Evolutionary conservation across 352 stramenopile genomes (phyloP), one percentile per base, ranked within the genome.

Genomic region (Phytopythium aichiense): DNA sequence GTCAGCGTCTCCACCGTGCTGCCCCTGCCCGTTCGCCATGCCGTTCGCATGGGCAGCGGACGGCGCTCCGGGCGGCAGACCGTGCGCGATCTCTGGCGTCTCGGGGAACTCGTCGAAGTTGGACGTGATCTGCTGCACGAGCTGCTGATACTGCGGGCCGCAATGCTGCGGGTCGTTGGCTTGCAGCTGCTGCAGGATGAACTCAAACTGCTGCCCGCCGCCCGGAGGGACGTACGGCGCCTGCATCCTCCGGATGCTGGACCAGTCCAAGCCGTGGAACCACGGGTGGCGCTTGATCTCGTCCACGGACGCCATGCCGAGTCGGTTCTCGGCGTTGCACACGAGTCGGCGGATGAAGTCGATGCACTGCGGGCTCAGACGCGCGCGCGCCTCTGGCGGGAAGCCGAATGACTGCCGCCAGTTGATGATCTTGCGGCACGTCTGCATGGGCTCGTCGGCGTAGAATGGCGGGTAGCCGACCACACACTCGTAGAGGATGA

Each of bases 401-500:
- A 96, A 96, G 2, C 73, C 76, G 37, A 98, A 88, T 33, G 85
- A 91, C 65, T 95, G 76, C 40, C 82, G 83, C 88, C 88, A 96
- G 63, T 95, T 87, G 53, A 94, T 84, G 63, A 91, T 89, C 74
- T 99, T 99, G 30, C 95, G 83, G 73, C 97, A 99, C 11, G 97
- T 99, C 46, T 95, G 93, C 62, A 99, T 96, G 13, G 97, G 92
- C 64, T 98, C 88, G 66, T 99, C 96, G 4, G 97, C 96, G 76
- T 99, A 99, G 72, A 99, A 99, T 13, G 97, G 97, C 43, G 98
- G 98, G 77, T 99, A 99, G 16, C 98, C 98, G 15, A 99, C 94
- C 40, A 99, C 80, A 73, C 97, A 99, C 79, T 99, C 97, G 76
- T 99, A 99, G 82, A 99, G 95, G 66, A 99, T 99, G 18, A 99